Conservation (phyloP, 225 moss, liverwort and hornwort species). For the Pseudisothecium myosuroides region DNA sequence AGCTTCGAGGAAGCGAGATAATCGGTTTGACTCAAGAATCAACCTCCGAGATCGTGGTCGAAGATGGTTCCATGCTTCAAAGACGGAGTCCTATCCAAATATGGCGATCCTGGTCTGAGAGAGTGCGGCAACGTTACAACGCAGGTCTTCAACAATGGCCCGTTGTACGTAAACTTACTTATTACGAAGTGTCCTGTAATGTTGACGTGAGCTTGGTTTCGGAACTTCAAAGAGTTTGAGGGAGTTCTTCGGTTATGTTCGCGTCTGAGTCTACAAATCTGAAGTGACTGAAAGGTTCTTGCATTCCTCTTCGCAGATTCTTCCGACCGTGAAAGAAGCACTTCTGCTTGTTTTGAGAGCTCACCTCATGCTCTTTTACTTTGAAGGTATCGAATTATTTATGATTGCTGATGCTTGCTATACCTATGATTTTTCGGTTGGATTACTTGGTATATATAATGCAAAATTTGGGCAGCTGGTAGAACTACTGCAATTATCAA, state of each 20-base stretch:
- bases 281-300: neutral
- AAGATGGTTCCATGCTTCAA: neutral
- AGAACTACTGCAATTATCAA: neutral
- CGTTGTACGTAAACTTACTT: slow-evolving; percentile 35
- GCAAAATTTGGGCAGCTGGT: neutral
- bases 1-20: slow-evolving; percentile 38
- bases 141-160: slow-evolving; percentile 76
- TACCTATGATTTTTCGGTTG: neutral
- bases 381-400: slow-evolving; percentile 56
- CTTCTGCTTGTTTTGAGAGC: slow-evolving; percentile 76
- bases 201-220: neutral
- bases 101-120: slow-evolving; percentile 30
- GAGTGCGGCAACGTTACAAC: slow-evolving; percentile 39
- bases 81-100: slow-evolving; percentile 10
- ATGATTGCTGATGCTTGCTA: neutral
- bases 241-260: neutral
- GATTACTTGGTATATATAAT: neutral
- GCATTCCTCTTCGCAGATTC: slow-evolving; percentile 43
- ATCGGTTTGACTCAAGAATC: slow-evolving; percentile 17
- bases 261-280: neutral
- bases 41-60: slow-evolving; percentile 18
- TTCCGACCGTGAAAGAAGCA: slow-evolving; percentile 88
- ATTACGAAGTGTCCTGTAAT: neutral
- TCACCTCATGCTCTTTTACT: slow-evolving; percentile 96
- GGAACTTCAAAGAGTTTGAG: neutral